phyloP scores from a whole-genome alignment of 176 grass and related monocot species.

The barley (Hordeum vulgare) region DNA sequence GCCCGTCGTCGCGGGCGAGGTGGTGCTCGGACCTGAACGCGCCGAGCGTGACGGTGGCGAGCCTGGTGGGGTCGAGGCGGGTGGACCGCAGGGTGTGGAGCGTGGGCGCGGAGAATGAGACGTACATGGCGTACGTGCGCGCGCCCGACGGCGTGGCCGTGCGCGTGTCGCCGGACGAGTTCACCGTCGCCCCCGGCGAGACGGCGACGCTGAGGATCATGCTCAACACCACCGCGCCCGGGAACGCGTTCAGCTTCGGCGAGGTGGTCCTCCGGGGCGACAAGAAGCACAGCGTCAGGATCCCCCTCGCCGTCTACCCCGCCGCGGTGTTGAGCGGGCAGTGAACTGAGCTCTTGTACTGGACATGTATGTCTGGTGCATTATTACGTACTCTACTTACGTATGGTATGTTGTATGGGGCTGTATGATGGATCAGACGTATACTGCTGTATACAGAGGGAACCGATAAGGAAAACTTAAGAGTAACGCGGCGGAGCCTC shows the following conservation, averaged over 20 bases:
- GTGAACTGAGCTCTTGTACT: not conserved
- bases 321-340: conserved; percentile 22
- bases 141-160: conserved; percentile 56
- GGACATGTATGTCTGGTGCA: not conserved
- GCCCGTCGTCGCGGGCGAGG: conserved; percentile 23
- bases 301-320: conserved; percentile 60
- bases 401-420: not conserved
- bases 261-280: conserved; percentile 63
- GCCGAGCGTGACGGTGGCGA: conserved; percentile 67
- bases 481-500: no score
- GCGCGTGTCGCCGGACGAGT: conserved; percentile 40
- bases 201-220: conserved; percentile 37
- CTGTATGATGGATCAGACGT: not conserved
- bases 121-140: conserved; percentile 47
- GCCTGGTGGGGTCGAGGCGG: conserved; percentile 56
- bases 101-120: conserved; percentile 50
- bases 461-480: not conserved
- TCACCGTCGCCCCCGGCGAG: conserved; percentile 46
- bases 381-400: not conserved
- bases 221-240: conserved; percentile 42
- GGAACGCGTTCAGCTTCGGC: conserved; percentile 58
- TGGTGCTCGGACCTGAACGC: conserved; percentile 76
- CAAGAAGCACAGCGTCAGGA: conserved; percentile 61
- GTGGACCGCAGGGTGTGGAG: conserved; percentile 51
- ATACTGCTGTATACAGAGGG: not conserved